Evolutionary conservation across 2,329 filamentous ascomycete genomes (phyloP), one percentile per base, ranked within the genome.

Genomic region (Trichoderma sp.): DNA sequence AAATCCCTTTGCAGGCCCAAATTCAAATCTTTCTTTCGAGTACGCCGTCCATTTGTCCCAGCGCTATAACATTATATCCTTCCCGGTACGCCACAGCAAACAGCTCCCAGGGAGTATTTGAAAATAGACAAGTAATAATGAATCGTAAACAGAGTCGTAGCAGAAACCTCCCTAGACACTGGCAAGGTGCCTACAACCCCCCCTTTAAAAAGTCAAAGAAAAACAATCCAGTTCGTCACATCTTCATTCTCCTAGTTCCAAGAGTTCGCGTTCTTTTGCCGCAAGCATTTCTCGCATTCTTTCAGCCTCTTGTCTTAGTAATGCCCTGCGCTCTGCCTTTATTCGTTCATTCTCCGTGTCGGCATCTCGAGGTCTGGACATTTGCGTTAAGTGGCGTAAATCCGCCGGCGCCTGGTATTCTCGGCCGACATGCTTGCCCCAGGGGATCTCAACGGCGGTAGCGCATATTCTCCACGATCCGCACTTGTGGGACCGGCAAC

Each of bases 301-400:
- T 75, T 94, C 91, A 0, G 91, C 89, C 77, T 96, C 92, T 28
- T 88, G 84, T 76, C 90, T 86, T 59, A 96, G 80, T 59, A 89
- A 86, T 10, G 86, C 87, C 59, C 90, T 85, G 67, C 89, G 85
- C 72, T 91, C 90, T 4, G 85, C 84, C 73, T 86, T 90, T 8
- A 82, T 76, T 16, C 81, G 81, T 34, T 87, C 86, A n/a, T 78
- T 79, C 34, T 87, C 84, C 7, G 30, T 56, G 69, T 79, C 52
- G 72, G 75, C 49, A 70, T 76, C 71, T 59, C 74, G 73, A 43
- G 72, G 68, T 46, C 69, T 68, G 56, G 74, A 60, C 56, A 72
- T 76, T 76, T n/a, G 71, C 71, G 55, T 78, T 77, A 6, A 76
- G 69, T 24, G 76, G 77, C 2, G 81, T 80, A 68, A 81, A 82